Base-by-base conservation (phyloP, 257 asterid genomes). In the Scutellaria minor region DNA sequence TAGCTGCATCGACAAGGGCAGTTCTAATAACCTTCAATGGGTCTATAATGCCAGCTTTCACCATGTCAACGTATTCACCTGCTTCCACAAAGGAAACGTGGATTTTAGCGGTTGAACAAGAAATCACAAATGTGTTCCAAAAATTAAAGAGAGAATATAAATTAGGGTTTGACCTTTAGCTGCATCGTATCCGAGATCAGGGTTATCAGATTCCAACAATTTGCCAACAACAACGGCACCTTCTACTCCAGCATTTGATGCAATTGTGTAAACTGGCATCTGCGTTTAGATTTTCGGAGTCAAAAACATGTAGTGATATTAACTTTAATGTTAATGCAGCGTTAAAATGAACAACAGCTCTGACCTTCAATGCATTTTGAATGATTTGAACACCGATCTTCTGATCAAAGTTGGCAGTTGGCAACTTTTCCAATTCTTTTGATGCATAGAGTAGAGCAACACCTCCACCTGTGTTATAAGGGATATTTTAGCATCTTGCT, bases 181-280 rank as follows among this genome's bases (percentile, higher is more conserved):
- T 3, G 99, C 98, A 59, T 94, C 98, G 13, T 94, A 94, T 77
- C 99, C 99, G 46, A 89, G 92, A 78, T 94, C 93, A 13, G 92
- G 88, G 76, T 94, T 71, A 5, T 87, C 91, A 8, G 96, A 94
- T 82, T 94, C 99, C 85, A 91, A 71, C 82, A 94, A 80, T 73
- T 91, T 94, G 67, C 99, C 99, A 15, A 94, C 96, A 7, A 94
- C 90, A 7, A 94, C 97, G 40, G 98, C 99, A 47, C 98, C 99
- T 81, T 94, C 99, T 3, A 91, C 97, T 72, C 99, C 98, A 0
- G 99, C 98, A 9, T 94, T 94, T 5, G 89, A 50, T 51, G 97
- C 99, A 64, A 94, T 94, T 4, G 90, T 94, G 68, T 84, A 73
- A 27, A 88, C 96, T 1, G 97, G 97, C 4, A 87, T 87, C 99